phyloP scores from a whole-genome alignment of 2,329 filamentous ascomycete species.

The Xylaria sp. region DNA sequence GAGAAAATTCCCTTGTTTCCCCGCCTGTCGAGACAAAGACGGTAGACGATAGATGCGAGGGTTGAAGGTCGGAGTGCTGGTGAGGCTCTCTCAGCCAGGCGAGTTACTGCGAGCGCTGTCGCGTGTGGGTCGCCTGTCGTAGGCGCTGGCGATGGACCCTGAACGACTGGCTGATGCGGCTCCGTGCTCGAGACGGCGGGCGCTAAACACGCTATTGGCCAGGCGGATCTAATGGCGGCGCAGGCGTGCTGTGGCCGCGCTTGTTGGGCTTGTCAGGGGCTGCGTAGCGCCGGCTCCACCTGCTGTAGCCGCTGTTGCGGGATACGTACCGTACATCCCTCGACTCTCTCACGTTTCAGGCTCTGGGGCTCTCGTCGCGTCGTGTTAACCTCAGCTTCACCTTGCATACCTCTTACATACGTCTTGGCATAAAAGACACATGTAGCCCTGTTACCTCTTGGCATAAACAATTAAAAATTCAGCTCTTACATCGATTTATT shows the following conservation, averaged over 20 bases:
- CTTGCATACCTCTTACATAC: neutral
- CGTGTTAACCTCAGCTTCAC: slow-evolving; percentile 2
- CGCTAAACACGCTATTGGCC: slow-evolving; percentile 30
- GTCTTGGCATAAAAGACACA: neutral
- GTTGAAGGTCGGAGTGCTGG: neutral
- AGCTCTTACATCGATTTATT: no score
- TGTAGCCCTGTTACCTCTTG: neutral
- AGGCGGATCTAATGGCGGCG: neutral
- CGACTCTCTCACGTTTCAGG: no score
- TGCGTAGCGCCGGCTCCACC: slow-evolving; percentile 32
- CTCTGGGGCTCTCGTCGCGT: no score
- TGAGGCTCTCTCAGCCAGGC: slow-evolving; percentile 32
- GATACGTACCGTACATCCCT: no score
- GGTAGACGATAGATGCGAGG: slow-evolving; percentile 5
- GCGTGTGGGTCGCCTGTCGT: slow-evolving; percentile 21
- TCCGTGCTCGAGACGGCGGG: slow-evolving; percentile 27
- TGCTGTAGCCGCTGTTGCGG: neutral
- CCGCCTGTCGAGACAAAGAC: slow-evolving; percentile 29
- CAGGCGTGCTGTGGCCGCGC: slow-evolving; percentile 21
- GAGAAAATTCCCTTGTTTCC: slow-evolving; percentile 16
- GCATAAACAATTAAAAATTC: neutral
- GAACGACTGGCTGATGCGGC: slow-evolving; percentile 32
- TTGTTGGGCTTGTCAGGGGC: slow-evolving; percentile 5
- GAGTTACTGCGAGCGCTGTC: neutral
- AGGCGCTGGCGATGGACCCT: slow-evolving; percentile 13